Percentiles rank a stretch among this genome's conserved stretches.
Conservation (phyloP, 208 protist species). For the Borovskyia barvae region DNA sequence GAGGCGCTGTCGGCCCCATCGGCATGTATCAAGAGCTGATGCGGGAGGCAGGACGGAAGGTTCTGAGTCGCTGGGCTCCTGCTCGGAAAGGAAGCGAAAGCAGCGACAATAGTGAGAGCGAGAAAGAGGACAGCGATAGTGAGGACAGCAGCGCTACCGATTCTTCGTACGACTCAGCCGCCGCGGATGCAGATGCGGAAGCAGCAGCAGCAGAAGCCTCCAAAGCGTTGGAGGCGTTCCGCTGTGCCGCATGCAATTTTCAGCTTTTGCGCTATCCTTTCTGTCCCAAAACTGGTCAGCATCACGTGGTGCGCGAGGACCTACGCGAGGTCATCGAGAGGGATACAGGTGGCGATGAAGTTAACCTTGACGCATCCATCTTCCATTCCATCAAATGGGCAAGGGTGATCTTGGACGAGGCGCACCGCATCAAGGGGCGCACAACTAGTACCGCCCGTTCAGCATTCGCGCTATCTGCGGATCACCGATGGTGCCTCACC, state of each 20-base stretch:
- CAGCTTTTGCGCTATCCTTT: conserved; percentile 80
- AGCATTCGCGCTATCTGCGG: conserved; percentile 73
- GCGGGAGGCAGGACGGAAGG: conserved; percentile 81
- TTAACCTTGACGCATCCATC: conserved; percentile 59
- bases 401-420: conserved; percentile 93
- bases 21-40: conserved; percentile 90
- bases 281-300: conserved; percentile 85
- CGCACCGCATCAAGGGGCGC: conserved; percentile 90
- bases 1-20: conserved; percentile 70
- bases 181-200: conserved; percentile 37
- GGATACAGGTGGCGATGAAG: conserved; percentile 73
- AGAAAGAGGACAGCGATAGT: conserved; percentile 1
- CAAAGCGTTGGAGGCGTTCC: conserved; percentile 42
- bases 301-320: conserved; percentile 66
- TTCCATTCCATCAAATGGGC: conserved; percentile 88
- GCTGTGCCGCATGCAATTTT: conserved; percentile 69
- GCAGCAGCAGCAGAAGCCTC: conserved; percentile 19
- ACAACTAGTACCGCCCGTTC: conserved; percentile 87
- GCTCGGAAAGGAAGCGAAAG: conserved; percentile 17
- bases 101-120: conserved; percentile 15
- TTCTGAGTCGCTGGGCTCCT: conserved; percentile 81
- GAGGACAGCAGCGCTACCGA: conserved; percentile 11
- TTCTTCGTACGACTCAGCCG: conserved; percentile 19
- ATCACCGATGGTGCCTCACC: conserved; percentile 91
- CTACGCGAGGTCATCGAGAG: conserved; percentile 69